Conservation (phyloP, 1,284 basidiomycete species). For the Phlebopus sp. region DNA sequence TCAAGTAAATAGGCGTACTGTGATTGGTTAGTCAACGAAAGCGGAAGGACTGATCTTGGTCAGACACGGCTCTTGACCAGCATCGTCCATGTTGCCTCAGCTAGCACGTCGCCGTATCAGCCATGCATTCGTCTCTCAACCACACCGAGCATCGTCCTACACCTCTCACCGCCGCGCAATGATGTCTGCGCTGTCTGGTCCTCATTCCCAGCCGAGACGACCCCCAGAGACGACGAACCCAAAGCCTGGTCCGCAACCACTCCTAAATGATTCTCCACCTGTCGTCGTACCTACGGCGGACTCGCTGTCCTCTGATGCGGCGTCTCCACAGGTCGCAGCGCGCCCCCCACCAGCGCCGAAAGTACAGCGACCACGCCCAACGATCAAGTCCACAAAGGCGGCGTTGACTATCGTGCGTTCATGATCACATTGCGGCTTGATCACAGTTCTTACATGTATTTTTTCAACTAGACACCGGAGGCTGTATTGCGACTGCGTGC, state of each 20-base stretch:
- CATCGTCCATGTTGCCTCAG: conserved; percentile 27
- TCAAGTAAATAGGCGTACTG: background rate
- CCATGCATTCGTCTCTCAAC: conserved; percentile 12
- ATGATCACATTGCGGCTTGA: background rate
- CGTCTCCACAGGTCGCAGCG: conserved; percentile 67
- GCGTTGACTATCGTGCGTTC: conserved; percentile 77
- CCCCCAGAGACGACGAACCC: conserved; percentile 21
- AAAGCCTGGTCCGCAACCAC: conserved; percentile 20
- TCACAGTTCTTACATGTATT: background rate
- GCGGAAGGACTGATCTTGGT: background rate
- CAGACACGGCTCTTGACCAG: conserved; percentile 1
- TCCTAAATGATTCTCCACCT: conserved; percentile 48
- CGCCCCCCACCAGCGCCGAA: conserved; percentile 67
- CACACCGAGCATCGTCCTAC: conserved; percentile 14
- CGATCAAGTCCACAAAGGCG: conserved; percentile 74
- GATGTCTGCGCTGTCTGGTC: conserved; percentile 53
- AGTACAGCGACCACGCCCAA: conserved; percentile 60
- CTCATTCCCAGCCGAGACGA: conserved; percentile 16
- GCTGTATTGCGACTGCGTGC: conserved; percentile 74
- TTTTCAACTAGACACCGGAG: conserved; percentile 63
- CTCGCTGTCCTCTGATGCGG: conserved; percentile 53
- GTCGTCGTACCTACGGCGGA: conserved; percentile 47
- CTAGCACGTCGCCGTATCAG: conserved; percentile 18
- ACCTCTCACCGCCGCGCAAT: conserved; percentile 47
- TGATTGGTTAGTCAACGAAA: conserved; percentile 6